Evolutionary conservation across 768 basidiomycete species (phyloP), one percentile per base, ranked within the genome.

Genomic region (Boletellus ananas): DNA sequence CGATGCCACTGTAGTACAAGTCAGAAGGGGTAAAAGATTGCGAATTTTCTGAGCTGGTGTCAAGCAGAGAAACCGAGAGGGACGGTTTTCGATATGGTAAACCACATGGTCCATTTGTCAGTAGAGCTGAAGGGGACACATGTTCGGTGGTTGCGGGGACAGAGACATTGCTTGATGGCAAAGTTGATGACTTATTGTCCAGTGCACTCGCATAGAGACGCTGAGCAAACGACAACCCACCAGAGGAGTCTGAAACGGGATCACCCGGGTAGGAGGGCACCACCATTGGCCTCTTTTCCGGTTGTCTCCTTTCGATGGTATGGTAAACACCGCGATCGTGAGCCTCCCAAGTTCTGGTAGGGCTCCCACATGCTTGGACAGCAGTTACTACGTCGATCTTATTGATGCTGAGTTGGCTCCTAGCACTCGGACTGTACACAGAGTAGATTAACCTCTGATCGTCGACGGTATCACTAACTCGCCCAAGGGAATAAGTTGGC

Each of bases 121-220:
- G 35, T 13, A 37, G 43, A 23, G 25, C 18, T 25, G 47, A 36
- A 20, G 42, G 45, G 20, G 50, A 12, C 14, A 29, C 4, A 23
- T 43, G 33, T 18, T 36, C 34, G 31, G 55, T 49, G 12, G 41
- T 35, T 18, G 53, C 49, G 47, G 43, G 38, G 31, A 54, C 21
- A 8, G 60, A 38, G 18, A 49, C 39, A 39, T 7, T 21, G n/a
- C 33, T 31, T n/a, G 47, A 35, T 37, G 54, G 43, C 9, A 27
- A 36, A 11, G 36, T 36, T 12, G 56, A 52, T 20, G 50, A 48
- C 25, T 50, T 58, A 44, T 55, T 61, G 46, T 51, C 59, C 23
- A 63, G 44, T 4, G 74, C 72, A 40, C 73, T 76, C 7, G 72
- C 73, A 54, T 77, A 79, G 23, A 79, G 58, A 43, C 69, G 70